Percentiles rank a stretch among this genome's conserved stretches.
Conservation (phyloP, 768 basidiomycete genomes). For the Panellus pusillus region DNA sequence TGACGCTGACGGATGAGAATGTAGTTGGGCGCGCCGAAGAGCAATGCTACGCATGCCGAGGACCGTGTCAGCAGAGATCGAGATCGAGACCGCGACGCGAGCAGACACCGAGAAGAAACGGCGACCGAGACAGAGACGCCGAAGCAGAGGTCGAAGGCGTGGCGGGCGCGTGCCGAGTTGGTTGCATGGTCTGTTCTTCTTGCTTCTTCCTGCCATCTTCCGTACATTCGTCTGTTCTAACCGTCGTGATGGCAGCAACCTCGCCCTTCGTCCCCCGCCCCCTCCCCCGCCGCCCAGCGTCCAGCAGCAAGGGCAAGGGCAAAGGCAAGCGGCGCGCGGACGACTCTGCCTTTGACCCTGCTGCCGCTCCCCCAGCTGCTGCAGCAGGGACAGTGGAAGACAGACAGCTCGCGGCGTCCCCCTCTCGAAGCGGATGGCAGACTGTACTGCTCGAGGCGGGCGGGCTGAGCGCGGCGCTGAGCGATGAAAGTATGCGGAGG, state of each 20-base stretch:
- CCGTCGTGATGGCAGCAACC: conserved; percentile 30
- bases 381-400: conserved; percentile 20
- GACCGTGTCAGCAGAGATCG: conserved; percentile 5
- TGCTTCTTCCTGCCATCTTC: background rate
- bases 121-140: conserved; percentile 7
- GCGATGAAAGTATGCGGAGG: conserved; percentile 87
- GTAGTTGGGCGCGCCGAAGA: too few relatives aligned
- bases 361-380: conserved; percentile 4
- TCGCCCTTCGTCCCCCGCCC: conserved; percentile 37
- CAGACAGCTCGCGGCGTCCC: conserved; percentile 50
- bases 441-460: conserved; percentile 83
- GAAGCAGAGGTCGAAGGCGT: conserved; percentile 24
- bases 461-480: conserved; percentile 82
- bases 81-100: background rate
- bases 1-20: too few relatives aligned
- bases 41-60: background rate
- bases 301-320: background rate
- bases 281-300: conserved; percentile 25
- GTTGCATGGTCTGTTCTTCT: conserved; percentile 35
- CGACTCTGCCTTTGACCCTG: background rate
- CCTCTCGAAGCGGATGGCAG: conserved; percentile 75
- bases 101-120: conserved; percentile 17
- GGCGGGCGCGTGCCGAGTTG: conserved; percentile 35
- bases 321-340: background rate
- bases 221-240: too few relatives aligned